Evolutionary conservation across 768 basidiomycete genomes (phyloP).

Genomic region (Trametes maxima): DNA sequence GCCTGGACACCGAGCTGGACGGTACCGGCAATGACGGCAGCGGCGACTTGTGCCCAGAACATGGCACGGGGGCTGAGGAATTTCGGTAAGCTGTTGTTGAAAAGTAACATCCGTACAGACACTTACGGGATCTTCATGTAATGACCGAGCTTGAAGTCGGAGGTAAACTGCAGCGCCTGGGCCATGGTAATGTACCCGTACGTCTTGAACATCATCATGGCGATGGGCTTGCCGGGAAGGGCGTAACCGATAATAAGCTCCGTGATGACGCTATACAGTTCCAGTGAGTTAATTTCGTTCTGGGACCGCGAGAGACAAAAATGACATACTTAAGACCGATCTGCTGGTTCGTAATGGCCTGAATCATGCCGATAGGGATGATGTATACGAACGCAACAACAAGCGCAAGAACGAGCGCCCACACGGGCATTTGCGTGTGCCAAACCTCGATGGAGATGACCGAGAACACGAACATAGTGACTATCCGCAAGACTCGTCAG

Average conservation of each 20-base stretch:
- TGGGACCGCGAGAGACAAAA: background rate
- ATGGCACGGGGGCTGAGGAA: constrained; percentile 54
- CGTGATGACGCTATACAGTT: constrained; percentile 59
- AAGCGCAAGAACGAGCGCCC: constrained; percentile 71
- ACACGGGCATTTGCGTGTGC: constrained; percentile 74
- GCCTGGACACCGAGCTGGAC: constrained; percentile 74
- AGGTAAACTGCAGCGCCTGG: constrained; percentile 68
- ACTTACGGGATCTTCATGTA: constrained; percentile 65
- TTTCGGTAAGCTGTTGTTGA: background rate
- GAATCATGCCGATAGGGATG: constrained; percentile 59
- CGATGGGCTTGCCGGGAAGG: constrained; percentile 75
- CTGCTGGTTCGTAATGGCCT: constrained; percentile 81
- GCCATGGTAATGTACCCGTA: constrained; percentile 75
- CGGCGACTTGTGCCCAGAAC: constrained; percentile 72
- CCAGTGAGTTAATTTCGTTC: background rate
- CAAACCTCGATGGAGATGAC: constrained; percentile 72
- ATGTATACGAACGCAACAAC: constrained; percentile 52
- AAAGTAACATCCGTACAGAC: too few relatives aligned
- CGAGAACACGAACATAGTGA: constrained; percentile 68
- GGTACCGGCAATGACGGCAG: constrained; percentile 69
- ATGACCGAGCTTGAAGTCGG: constrained; percentile 78
- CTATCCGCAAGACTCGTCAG: constrained; percentile 27
- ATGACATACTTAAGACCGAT: constrained; percentile 56
- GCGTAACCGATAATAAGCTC: constrained; percentile 82
- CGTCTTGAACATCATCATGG: constrained; percentile 88